These are phyloP conservation scores for Graphilbum fragrans DNA, from an alignment of 2,329 filamentous ascomycete species.

Conservation along the genomic window DNA sequence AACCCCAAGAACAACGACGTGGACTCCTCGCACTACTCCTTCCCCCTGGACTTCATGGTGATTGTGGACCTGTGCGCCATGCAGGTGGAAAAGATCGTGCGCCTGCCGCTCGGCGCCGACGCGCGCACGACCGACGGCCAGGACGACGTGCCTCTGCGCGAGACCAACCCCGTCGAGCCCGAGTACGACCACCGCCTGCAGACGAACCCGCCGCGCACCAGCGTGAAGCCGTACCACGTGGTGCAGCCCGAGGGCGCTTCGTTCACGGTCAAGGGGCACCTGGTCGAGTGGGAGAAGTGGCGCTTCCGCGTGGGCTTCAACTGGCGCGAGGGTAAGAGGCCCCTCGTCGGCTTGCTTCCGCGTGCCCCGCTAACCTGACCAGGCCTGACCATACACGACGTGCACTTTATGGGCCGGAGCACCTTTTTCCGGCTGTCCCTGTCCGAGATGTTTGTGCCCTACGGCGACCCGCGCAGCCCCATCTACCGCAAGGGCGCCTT, in stretches of 20 bases:
- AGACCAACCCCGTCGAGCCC: too few species aligned
- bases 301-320: constrained; percentile 58
- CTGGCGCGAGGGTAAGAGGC: constrained; percentile 41
- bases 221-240: constrained; percentile 41
- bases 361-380: neutral
- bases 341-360: too few species aligned
- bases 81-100: constrained; percentile 26
- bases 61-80: constrained; percentile 40
- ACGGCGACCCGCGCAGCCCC: constrained; percentile 51
- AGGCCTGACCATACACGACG: too few species aligned
- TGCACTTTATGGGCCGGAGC: constrained; percentile 53
- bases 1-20: constrained; percentile 46
- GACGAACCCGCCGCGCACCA: constrained; percentile 23
- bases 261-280: constrained; percentile 37
- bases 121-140: constrained; percentile 19
- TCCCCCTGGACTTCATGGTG: constrained; percentile 41
- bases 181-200: constrained; percentile 22
- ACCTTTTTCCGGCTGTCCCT: constrained; percentile 55
- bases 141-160: neutral
- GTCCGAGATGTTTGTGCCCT: constrained; percentile 55
- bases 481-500: constrained; percentile 62
- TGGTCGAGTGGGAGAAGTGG: constrained; percentile 56
- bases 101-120: constrained; percentile 36
- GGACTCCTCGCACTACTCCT: constrained; percentile 49
- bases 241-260: constrained; percentile 10